phyloP scores from a whole-genome alignment of 2,329 filamentous ascomycete species.

The Nakataea oryzae region DNA sequence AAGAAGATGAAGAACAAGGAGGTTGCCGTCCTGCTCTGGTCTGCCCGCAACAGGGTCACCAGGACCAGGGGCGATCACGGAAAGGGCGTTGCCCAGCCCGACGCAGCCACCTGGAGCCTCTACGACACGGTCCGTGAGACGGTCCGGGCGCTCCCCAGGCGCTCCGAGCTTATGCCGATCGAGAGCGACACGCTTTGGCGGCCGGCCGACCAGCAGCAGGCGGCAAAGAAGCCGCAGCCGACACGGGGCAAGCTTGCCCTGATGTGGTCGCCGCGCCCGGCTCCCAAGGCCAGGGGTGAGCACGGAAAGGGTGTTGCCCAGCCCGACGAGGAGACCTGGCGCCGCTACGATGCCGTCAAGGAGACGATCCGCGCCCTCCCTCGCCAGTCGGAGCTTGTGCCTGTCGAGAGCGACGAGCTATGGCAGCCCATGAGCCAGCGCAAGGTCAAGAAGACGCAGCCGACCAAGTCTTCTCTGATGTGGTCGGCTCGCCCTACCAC shows the following conservation, averaged over 20 bases:
- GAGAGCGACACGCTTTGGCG: conserved; percentile 5
- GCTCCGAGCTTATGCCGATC: conserved; percentile 5
- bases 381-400: conserved; percentile 15
- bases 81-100: conserved; percentile 8
- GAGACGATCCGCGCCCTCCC: conserved; percentile 17
- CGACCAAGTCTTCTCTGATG: conserved; percentile 5
- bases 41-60: background rate
- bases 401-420: conserved; percentile 17
- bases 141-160: conserved; percentile 7
- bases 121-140: conserved; percentile 6
- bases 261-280: conserved; percentile 6
- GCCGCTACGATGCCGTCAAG: conserved; percentile 18
- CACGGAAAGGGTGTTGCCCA: conserved; percentile 14
- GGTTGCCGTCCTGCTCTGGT: background rate
- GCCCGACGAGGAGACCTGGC: conserved; percentile 25
- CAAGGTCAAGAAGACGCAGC: conserved; percentile 2
- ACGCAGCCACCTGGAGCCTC: conserved; percentile 7
- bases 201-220: background rate
- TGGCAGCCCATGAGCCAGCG: background rate
- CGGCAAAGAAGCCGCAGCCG: background rate
- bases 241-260: background rate
- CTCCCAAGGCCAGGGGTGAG: background rate
- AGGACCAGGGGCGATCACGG: conserved; percentile 5
- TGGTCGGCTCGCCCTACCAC: conserved; percentile 5
- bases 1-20: background rate